These are phyloP conservation scores for Dentiscutata heterogama DNA, from an alignment of 371 early-diverging fungal genomes.

Conservation along the genomic window DNA sequence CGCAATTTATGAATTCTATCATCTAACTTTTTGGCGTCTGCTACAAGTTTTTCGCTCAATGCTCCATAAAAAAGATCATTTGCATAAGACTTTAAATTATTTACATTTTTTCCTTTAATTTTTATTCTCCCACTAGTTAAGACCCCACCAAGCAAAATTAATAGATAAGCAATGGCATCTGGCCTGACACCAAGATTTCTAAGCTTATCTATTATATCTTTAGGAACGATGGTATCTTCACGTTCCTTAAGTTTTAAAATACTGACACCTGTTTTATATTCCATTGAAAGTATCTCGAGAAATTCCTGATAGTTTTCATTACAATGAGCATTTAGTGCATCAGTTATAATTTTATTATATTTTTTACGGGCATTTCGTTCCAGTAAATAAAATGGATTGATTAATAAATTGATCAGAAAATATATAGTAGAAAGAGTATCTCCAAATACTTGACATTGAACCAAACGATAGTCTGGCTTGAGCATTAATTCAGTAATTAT, in stretches of 20 bases:
- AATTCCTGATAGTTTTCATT: neutral
- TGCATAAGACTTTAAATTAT: neutral
- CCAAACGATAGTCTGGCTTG: too few species aligned
- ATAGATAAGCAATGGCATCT: conserved; percentile 12
- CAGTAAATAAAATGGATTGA: too few species aligned
- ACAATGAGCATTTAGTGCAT: neutral
- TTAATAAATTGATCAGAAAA: too few species aligned
- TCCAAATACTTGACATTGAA: too few species aligned
- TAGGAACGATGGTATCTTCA: too few species aligned
- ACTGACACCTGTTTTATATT: too few species aligned
- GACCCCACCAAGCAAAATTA: neutral
- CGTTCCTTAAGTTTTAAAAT: too few species aligned
- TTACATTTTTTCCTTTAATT: neutral
- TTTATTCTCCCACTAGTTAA: neutral
- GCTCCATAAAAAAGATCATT: neutral
- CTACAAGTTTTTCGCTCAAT: neutral
- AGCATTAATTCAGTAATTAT: too few species aligned
- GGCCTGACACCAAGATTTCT: neutral
- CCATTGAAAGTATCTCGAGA: neutral
- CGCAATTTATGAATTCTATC: neutral
- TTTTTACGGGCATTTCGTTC: too few species aligned
- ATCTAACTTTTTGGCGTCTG: neutral
- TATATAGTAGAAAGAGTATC: too few species aligned
- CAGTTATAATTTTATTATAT: neutral
- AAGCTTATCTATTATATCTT: too few species aligned